Percentiles rank a stretch among this genome's conserved stretches.
These are phyloP conservation scores for Balakata baccata DNA, from an alignment of 345 rosid species.

Conservation along the genomic window DNA sequence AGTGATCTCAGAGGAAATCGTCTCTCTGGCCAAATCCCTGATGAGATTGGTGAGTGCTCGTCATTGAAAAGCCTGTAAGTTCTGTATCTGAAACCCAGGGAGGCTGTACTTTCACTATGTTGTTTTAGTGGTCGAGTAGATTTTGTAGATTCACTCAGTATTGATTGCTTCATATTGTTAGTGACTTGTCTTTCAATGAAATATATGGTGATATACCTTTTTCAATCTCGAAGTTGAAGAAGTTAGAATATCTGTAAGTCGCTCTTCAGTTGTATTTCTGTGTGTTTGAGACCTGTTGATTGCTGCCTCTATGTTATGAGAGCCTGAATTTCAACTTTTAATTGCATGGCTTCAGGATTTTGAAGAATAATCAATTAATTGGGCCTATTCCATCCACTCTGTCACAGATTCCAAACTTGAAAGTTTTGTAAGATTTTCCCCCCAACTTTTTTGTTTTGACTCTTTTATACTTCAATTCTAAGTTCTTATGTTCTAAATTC, in stretches of 20 bases:
- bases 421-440: constrained; percentile 57
- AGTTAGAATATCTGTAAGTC: constrained; percentile 73
- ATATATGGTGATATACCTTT: constrained; percentile 90
- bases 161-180: constrained; percentile 25
- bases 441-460: background rate
- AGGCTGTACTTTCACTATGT: background rate
- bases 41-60: constrained; percentile 92
- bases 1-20: constrained; percentile 79
- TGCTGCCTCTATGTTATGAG: background rate
- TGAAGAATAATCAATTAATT: constrained; percentile 83
- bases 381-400: constrained; percentile 90
- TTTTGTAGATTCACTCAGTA: background rate
- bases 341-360: constrained; percentile 37
- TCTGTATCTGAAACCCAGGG: background rate
- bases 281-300: background rate
- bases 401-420: constrained; percentile 92
- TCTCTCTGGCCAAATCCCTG: constrained; percentile 91
- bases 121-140: background rate
- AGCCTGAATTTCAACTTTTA: constrained; percentile 1
- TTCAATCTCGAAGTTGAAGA: constrained; percentile 82
- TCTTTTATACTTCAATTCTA: background rate
- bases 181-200: constrained; percentile 86
- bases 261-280: constrained; percentile 5
- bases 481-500: background rate
- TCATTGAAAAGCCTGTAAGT: constrained; percentile 74